Evolutionary conservation across 1,284 basidiomycete species (phyloP), one percentile per base, ranked within the genome.

Genomic region (Fistulinella staudtii): DNA sequence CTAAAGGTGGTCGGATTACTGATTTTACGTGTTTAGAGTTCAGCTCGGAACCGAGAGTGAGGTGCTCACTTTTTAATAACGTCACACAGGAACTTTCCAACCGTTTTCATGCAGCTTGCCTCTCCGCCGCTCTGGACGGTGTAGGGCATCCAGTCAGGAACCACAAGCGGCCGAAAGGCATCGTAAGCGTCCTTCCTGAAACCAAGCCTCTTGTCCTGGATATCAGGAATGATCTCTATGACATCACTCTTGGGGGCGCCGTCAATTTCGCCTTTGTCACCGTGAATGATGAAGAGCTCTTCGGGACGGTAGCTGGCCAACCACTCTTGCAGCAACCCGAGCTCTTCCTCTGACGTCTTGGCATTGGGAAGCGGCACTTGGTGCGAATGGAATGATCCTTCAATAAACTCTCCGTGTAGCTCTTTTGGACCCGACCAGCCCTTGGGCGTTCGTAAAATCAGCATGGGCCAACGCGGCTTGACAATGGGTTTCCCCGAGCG

Each of bases 401-500:
- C 89, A 49, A 93, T 75, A 43, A 75, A 76, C 52, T 86, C 75
- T 11, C 81, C 85, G 41, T 79, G 72, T 25, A 89, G 63, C 15
- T 67, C 56, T 52, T 80, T 80, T 1, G 89, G 87, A 3, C 84
- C 83, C 4, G 79, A 73, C 72, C 76, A 81, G 22, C 88, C 88
- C 69, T 93, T 93, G 8, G 89, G 89, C 1, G 88, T 88, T 35
- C 89, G 79, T 42, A 93, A 70, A 56, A 93, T 79, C 51, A 93
- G 71, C 58, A 93, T 76, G 4, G 91, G 91, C 88, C 88, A 93
- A 36, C 88, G 76, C 14, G 91, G 89, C 67, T 93, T 93, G 34
- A 80, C 70, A 50, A 90, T 81, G 6, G 89, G 81, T 9, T 81
- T 76, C 1, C 86, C 88, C 9, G 67, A 70, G 30, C 90, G 78